phyloP scores from a whole-genome alignment of 305 asterid genomes.

The Andrographis paniculata region DNA sequence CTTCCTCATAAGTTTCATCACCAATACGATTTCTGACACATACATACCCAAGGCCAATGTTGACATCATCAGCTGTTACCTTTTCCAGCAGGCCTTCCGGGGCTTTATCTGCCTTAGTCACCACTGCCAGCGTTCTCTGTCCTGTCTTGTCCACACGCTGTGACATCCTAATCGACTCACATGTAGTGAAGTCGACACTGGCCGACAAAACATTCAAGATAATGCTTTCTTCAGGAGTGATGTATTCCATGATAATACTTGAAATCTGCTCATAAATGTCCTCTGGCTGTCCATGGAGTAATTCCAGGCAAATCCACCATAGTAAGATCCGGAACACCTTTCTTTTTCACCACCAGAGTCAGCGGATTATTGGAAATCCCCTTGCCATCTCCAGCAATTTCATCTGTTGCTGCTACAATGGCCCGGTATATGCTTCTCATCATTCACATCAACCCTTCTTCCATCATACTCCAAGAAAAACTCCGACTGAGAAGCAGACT shows the following conservation, averaged over 20 bases:
- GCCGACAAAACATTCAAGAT: conserved; percentile 42
- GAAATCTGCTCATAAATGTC: conserved; percentile 46
- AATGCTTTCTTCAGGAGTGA: conserved; percentile 39
- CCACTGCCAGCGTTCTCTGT: conserved; percentile 44
- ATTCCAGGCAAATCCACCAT: conserved; percentile 53
- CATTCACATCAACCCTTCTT: conserved; percentile 15
- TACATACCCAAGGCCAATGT: conserved; percentile 41
- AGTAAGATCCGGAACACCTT: conserved; percentile 25
- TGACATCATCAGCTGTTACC: conserved; percentile 32
- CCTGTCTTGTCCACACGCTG: conserved; percentile 31
- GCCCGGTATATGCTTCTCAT: conserved; percentile 12
- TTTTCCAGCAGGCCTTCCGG: conserved; percentile 43
- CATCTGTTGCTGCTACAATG: conserved; percentile 9
- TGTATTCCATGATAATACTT: conserved; percentile 28
- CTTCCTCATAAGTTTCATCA: conserved; percentile 26
- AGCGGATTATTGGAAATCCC: conserved; percentile 22
- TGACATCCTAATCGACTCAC: conserved; percentile 41
- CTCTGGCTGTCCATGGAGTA: conserved; percentile 32
- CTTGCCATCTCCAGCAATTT: conserved; percentile 24
- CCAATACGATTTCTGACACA: conserved; percentile 38
- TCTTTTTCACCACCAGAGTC: conserved; percentile 22
- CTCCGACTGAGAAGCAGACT: conserved; percentile 8
- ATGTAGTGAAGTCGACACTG: conserved; percentile 32
- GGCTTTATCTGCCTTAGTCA: conserved; percentile 34
- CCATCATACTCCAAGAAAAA: conserved; percentile 20